Evolutionary conservation across 2,329 filamentous ascomycete genomes (phyloP), one percentile per base, ranked within the genome.

Genomic region (Clonostachys rhizophaga): DNA sequence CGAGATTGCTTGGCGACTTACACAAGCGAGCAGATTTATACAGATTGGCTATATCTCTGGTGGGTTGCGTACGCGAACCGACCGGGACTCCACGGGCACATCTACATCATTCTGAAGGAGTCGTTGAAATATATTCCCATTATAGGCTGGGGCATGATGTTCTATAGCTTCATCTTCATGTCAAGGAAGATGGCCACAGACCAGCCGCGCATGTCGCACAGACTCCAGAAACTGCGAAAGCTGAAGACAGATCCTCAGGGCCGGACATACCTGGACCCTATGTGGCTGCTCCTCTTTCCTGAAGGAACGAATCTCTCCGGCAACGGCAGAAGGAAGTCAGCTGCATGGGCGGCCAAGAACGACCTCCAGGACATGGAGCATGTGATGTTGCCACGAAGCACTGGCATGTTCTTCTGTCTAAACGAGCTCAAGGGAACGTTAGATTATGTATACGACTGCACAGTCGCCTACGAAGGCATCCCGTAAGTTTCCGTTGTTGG

Each of bases 1-100:
- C 6, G 30, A 33, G 30, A 45, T 47, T 43, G 60, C 62, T 30
- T 30, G 24, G 24, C 24, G 24, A 30, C 24, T 30, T 30, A 30
- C 50, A 59, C 52, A 45, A 52, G 34, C 41, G 2, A 13, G 20
- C 54, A 79, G 79, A 84, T 95, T 45, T 95, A 95, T 62, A 92
- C 89, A 9, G 89, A 95, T 67, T 95, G 89, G 90, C 68, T 95
- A 9, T 95, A 95, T 62, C 78, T 95, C 8, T 95, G 90, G 90
- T 95, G 90, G 90, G 84, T 90, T 24, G 88, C 84, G n/a, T 95
- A 95, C 58, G 89, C 87, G 24, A 85, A 84, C 59, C 64, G 57
- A 3, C 87, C 87, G 48, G 77, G 79, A 46, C 89, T 90, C 81
- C 87, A 94, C 58, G 90, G 91, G 11, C 86, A 90, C 60, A 77